phyloP scores from a whole-genome alignment of 805 yeast genomes.

The Ogataea trehalophila region DNA sequence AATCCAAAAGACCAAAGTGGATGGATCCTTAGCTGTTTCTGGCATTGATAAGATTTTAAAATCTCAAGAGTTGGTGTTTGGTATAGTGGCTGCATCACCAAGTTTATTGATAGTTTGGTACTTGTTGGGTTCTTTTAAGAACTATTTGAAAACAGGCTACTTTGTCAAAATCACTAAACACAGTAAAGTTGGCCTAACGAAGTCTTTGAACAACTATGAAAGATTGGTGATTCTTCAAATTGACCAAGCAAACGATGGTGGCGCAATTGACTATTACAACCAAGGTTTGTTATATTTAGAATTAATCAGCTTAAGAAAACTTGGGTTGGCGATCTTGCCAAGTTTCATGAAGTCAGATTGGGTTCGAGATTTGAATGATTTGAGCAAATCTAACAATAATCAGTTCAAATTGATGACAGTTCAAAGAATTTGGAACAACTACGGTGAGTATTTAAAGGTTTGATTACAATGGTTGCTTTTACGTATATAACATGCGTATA shows the following conservation, averaged over 20 bases:
- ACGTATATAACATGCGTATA: no score
- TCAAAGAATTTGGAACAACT: conserved; percentile 58
- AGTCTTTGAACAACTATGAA: conserved; percentile 43
- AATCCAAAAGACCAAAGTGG: conserved; percentile 94
- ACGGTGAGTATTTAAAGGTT: conserved; percentile 30
- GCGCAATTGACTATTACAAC: conserved; percentile 30
- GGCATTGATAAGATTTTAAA: conserved; percentile 88
- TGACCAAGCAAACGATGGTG: conserved; percentile 1
- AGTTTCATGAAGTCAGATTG: conserved; percentile 46
- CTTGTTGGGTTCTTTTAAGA: conserved; percentile 27
- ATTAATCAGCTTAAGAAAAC: conserved; percentile 47
- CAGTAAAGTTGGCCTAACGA: conserved; percentile 34
- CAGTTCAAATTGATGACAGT: conserved; percentile 42
- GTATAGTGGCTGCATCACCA: conserved; percentile 85
- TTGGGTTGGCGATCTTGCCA: conserved; percentile 50
- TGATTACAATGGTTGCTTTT: not conserved
- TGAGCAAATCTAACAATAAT: conserved; percentile 38
- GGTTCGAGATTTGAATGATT: conserved; percentile 58
- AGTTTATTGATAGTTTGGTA: conserved; percentile 56
- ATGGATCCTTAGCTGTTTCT: conserved; percentile 81
- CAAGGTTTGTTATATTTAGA: conserved; percentile 69
- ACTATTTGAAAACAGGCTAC: conserved; percentile 34
- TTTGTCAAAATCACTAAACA: conserved; percentile 29
- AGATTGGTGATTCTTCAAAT: conserved; percentile 16
- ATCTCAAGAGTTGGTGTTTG: conserved; percentile 92